phyloP scores from a whole-genome alignment of 2,329 filamentous ascomycete genomes.

The Lasiodiplodia sp. region DNA sequence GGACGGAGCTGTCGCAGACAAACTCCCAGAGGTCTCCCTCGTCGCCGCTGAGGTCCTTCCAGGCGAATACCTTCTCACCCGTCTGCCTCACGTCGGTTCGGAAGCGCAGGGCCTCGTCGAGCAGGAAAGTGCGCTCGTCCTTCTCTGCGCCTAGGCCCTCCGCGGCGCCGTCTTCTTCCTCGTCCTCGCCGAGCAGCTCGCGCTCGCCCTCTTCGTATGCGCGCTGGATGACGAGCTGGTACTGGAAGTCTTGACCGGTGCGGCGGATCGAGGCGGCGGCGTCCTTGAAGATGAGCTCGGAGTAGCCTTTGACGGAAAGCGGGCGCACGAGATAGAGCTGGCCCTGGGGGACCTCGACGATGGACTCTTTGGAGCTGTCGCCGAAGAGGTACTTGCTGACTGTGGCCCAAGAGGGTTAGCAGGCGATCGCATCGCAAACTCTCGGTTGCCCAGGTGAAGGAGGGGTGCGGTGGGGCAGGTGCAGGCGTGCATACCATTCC shows the following conservation, averaged over 20 bases:
- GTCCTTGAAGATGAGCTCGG: slow-evolving; percentile 99
- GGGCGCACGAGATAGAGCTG: slow-evolving; percentile 97
- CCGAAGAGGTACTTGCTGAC: slow-evolving; percentile 93
- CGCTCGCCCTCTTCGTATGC: slow-evolving; percentile 98
- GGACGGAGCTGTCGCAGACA: slow-evolving; percentile 81
- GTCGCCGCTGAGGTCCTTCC: slow-evolving; percentile 94
- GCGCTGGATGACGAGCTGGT: slow-evolving; percentile 94
- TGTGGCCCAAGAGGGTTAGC: slow-evolving; percentile 47
- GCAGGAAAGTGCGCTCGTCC: slow-evolving; percentile 95
- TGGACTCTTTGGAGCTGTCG: slow-evolving; percentile 86
- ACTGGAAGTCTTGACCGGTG: slow-evolving; percentile 94
- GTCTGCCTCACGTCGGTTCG: slow-evolving; percentile 81
- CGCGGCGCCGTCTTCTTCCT: slow-evolving; percentile 78
- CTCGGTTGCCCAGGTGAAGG: slow-evolving; percentile 27
- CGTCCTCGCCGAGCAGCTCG: slow-evolving; percentile 87
- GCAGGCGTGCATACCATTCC: slow-evolving; percentile 47
- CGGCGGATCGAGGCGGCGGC: slow-evolving; percentile 88
- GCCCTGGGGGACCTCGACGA: slow-evolving; percentile 93
- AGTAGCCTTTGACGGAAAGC: slow-evolving; percentile 94
- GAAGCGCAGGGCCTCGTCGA: slow-evolving; percentile 91
- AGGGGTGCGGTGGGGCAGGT: slow-evolving; percentile 30
- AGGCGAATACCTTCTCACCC: slow-evolving; percentile 87
- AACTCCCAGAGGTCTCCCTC: slow-evolving; percentile 97
- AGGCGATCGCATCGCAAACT: slow-evolving; percentile 24
- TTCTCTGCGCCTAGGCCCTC: slow-evolving; percentile 80